Conservation (phyloP, 1,284 basidiomycete species). For the Rhizopogon hawkerae region DNA sequence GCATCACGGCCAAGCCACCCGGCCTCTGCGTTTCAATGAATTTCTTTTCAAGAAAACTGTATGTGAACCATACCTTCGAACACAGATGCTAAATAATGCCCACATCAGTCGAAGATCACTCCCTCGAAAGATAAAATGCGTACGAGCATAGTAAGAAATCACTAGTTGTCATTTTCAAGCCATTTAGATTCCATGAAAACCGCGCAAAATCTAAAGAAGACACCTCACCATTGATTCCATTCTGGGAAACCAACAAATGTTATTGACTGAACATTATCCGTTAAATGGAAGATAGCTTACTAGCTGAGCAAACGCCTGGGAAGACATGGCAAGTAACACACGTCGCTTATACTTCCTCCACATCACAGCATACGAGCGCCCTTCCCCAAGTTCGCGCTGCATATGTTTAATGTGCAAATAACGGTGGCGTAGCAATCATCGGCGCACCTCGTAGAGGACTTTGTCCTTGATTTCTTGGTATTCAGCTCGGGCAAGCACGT, state of each 20-base stretch:
- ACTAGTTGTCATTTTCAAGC: conserved; percentile 37
- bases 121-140: conserved; percentile 25
- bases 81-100: conserved; percentile 48
- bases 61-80: conserved; percentile 59
- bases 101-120: conserved; percentile 8
- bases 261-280: conserved; percentile 7
- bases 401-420: conserved; percentile 1
- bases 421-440: neutral
- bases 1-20: conserved; percentile 98
- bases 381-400: conserved; percentile 70
- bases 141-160: conserved; percentile 91
- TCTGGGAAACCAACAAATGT: conserved; percentile 36
- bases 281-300: conserved; percentile 30
- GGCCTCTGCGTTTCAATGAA: conserved; percentile 53
- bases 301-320: conserved; percentile 92
- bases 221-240: conserved; percentile 77
- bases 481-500: conserved; percentile 72
- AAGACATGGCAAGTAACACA: conserved; percentile 94
- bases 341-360: conserved; percentile 85
- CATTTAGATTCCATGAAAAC: conserved; percentile 3
- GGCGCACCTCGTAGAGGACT: conserved; percentile 68
- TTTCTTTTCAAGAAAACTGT: neutral
- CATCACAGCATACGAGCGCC: conserved; percentile 75
- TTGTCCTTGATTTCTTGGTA: conserved; percentile 91
- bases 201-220: neutral